Base-by-base conservation (phyloP, 2,329 filamentous ascomycete genomes). In the Trichoderma sp. region DNA sequence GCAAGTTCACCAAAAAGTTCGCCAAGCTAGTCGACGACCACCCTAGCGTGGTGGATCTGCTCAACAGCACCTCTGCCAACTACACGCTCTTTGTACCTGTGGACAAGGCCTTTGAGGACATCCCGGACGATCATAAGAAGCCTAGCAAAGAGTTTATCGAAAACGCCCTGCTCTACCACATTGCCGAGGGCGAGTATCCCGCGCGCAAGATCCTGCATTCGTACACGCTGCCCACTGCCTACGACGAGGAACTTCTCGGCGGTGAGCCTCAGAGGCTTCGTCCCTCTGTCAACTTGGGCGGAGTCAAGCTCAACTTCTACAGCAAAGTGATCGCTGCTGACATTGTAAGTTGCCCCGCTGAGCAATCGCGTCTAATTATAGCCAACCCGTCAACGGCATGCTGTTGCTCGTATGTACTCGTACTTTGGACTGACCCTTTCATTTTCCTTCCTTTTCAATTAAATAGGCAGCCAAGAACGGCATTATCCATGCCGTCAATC, bases 11-110 rank as follows among this genome's bases (percentile, higher is more conserved):
- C 1, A 92, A 88, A 63, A 92, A 91, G 80, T 91, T 97, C 58
- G 90, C 91, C 32, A 88, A 91, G 78, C 84, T 94, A n/a, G 87
- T 97, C 75, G 86, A 92, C 73, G 86, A 94, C 73, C 90, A 92
- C 78, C 86, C 90, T 1, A 89, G 93, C 67, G 83, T 97, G 0
- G 90, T 95, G 43, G 80, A 91, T 68, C 80, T 90, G 4, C 87
- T 98, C 32, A 96, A 97, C 82, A 88, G 88, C 77, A 95, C 93
- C 2, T 82, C 87, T 43, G 84, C 88, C 26, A 95, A 95, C 80
- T 89, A 91, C 77, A 97, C 95, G 1, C 81, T 96, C 65, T 97
- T 97, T 77, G 92, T 93, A 2, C 95, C 95, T 0, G 90, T 88
- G 1, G 89, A 97, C 79, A 83, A 86, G 64, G 94, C 94, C 0